Evolutionary conservation across 305 asterid genomes (phyloP).

Genomic region (Plantago coronopus): DNA sequence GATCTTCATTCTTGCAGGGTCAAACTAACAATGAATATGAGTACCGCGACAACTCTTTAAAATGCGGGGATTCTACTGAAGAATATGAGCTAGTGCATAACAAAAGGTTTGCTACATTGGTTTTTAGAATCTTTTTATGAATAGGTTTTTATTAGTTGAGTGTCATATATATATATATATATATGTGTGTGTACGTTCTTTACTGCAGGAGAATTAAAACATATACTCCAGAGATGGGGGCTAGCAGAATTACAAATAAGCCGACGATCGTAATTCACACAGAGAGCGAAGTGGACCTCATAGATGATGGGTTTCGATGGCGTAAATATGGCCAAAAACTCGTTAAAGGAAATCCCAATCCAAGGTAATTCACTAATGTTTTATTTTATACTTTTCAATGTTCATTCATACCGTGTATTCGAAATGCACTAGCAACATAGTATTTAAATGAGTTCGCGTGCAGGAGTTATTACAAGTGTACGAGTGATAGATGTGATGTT

Average conservation of each 20-base stretch:
- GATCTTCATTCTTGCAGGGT: too few species aligned
- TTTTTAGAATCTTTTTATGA: too few species aligned
- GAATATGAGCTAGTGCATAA: too few species aligned
- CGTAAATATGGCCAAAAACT: constrained; percentile 94
- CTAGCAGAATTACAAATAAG: constrained; percentile 56
- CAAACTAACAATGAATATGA: too few species aligned
- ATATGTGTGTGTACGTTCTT: too few species aligned
- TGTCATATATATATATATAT: constrained; percentile 3
- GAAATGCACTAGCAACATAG: not conserved
- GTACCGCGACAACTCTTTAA: too few species aligned
- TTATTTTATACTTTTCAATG: too few species aligned
- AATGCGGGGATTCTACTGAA: too few species aligned
- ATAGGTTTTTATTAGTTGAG: too few species aligned
- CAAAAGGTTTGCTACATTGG: too few species aligned
- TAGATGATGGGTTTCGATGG: constrained; percentile 94
- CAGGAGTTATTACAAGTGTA: constrained; percentile 98
- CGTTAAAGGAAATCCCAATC: constrained; percentile 93
- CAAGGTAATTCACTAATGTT: constrained; percentile 46
- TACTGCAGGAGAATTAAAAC: constrained; percentile 58
- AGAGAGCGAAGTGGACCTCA: constrained; percentile 81
- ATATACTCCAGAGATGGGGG: constrained; percentile 41
- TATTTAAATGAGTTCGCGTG: constrained; percentile 5
- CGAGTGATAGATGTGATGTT: constrained; percentile 72
- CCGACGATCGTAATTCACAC: constrained; percentile 88
- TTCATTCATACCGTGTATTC: not conserved